Percentiles rank a stretch among this genome's conserved stretches.
phyloP scores from a whole-genome alignment of 2,329 filamentous ascomycete genomes.

The Neopestalotiopsis sp. region DNA sequence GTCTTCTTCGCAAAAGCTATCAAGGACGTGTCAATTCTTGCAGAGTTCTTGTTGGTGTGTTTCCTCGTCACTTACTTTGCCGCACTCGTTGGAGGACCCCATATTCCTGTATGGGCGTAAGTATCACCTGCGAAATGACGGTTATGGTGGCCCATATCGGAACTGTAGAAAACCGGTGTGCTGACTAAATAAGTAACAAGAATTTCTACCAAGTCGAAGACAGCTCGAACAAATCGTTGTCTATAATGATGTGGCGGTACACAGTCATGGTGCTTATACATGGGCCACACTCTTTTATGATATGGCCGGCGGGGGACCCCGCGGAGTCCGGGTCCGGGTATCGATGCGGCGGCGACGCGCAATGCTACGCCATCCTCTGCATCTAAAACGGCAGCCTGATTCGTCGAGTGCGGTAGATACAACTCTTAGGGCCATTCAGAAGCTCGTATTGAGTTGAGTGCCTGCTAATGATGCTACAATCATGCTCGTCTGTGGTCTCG shows the following conservation, averaged over 20 bases:
- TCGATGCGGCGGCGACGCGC: not conserved
- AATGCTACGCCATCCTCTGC: not conserved
- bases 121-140: constrained; percentile 41
- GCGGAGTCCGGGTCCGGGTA: not conserved
- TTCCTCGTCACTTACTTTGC: constrained; percentile 39
- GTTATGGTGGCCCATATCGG: constrained; percentile 41
- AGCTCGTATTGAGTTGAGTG: not conserved
- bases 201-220: too few relatives aligned
- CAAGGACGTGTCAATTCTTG: not conserved
- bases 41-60: not conserved
- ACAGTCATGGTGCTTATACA: not conserved
- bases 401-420: not conserved
- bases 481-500: not conserved
- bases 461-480: not conserved
- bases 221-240: too few relatives aligned
- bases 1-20: constrained; percentile 52
- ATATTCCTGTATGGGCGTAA: constrained; percentile 38
- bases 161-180: not conserved
- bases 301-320: not conserved
- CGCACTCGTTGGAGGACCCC: constrained; percentile 44
- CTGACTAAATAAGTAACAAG: too few relatives aligned
- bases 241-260: too few relatives aligned
- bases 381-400: not conserved
- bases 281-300: not conserved
- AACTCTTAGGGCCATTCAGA: not conserved